Evolutionary conservation across 164 flowering plant species (phyloP).

Genomic region (Dillenia suffruticosa): DNA sequence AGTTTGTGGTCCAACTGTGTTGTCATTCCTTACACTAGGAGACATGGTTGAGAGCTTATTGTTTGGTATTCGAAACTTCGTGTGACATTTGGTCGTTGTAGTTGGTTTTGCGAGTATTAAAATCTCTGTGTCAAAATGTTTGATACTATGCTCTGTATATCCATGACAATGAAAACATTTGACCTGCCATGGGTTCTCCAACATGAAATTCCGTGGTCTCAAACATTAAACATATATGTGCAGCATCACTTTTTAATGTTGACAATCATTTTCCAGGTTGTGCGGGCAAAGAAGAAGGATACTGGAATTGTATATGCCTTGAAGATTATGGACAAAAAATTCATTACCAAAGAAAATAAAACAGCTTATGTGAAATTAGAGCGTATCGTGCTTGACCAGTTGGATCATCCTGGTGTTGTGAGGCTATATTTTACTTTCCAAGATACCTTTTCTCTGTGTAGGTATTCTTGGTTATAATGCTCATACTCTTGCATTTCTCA

Average conservation of each 20-base stretch:
- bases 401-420: conserved; percentile 95
- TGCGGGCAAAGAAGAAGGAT: conserved; percentile 90
- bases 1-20: no score
- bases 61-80: no score
- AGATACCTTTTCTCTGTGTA: conserved; percentile 86
- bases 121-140: no score
- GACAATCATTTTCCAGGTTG: conserved; percentile 51
- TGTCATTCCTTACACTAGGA: no score
- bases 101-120: no score
- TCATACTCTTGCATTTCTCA: not conserved
- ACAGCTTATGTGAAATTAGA: conserved; percentile 97
- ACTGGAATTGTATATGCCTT: conserved; percentile 88
- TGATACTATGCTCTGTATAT: no score
- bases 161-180: no score
- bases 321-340: conserved; percentile 99
- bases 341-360: conserved; percentile 97
- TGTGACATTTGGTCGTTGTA: no score
- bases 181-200: no score
- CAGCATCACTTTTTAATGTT: not conserved
- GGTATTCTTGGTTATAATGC: conserved; percentile 33
- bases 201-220: no score
- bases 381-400: conserved; percentile 92
- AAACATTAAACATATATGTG: no score
- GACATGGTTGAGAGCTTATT: no score
- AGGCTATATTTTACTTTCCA: conserved; percentile 89